Evolutionary conservation across 305 asterid species (phyloP), one percentile per base, ranked within the genome.

Genomic region (Galium porrigens): DNA sequence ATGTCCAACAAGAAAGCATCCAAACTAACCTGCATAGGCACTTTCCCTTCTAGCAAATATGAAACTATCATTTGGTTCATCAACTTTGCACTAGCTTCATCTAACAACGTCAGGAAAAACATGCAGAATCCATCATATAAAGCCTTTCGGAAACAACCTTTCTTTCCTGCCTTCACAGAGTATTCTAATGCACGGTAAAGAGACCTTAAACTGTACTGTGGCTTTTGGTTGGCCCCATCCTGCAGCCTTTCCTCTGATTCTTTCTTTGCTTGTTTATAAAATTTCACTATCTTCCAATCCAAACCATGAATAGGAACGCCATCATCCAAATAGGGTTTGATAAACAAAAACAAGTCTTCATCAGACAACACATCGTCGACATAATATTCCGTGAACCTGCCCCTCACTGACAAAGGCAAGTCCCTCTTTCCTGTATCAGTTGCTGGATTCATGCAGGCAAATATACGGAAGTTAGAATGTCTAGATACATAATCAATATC

Each of bases 381-480:
- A 81, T 80, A 89, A 74, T 79, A 94, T 68, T 94, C 99, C 0
- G 99, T 83, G 75, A 94, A 94, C 73, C 96, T 83, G 81, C 95
- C 73, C 81, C 97, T 83, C 46, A 90, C 63, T 58, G 96, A 81
- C 67, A 76, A 58, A 17, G 95, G 83, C 78, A 94, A 75, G 77
- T 94, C 95, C 78, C 94, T 86, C 82, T 94, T 94, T 56, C 99
- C 99, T 71, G 99, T 94, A 85, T 94, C 99, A 73, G 92, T 94
- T 7, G 99, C 97, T 55, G 99, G 99, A 79, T 94, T 94, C 99
- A 94, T 94, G 82, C 99, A 94, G 61, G 96, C 95, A 77, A 94
- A 94, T 71, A 94, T 70, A 55, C 97, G 96, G 63, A 94, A 94
- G 71, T 84, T 75, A 42, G 86, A 74, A 76, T 86, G 81, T 68